Evolutionary conservation across 2,329 filamentous ascomycete species (phyloP).

Genomic region (Venturia asperata): DNA sequence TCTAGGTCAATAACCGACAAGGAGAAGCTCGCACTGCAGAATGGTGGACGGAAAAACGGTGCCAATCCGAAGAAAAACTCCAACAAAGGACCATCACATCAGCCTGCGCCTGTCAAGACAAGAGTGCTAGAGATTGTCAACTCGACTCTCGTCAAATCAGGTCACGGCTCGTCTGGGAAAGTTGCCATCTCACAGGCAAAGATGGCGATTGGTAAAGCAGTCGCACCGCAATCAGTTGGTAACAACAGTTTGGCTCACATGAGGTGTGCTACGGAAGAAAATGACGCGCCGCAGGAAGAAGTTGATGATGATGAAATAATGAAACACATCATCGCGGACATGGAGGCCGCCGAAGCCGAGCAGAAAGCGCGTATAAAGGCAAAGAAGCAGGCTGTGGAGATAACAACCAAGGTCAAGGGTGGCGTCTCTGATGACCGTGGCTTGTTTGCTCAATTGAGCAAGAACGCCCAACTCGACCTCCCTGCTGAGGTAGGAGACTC

Average conservation of each 20-base stretch:
- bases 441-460: no score
- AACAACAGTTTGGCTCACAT: no score
- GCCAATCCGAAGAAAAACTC: neutral
- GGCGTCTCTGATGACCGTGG: no score
- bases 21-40: neutral
- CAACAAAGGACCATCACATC: neutral
- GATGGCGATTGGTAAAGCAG: no score
- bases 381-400: neutral
- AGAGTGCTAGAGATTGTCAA: neutral
- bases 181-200: neutral
- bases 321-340: neutral
- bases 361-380: neutral
- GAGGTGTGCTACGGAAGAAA: neutral
- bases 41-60: neutral
- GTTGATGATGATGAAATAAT: neutral
- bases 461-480: no score
- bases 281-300: neutral
- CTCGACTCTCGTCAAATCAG: neutral
- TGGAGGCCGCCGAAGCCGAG: neutral
- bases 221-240: no score
- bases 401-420: no score
- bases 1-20: neutral
- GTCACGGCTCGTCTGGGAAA: neutral
- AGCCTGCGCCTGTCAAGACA: neutral
- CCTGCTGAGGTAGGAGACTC: neutral